These are phyloP conservation scores for Aspergillus baeticus DNA, from an alignment of 495 filamentous ascomycete species.

Conservation along the genomic window DNA sequence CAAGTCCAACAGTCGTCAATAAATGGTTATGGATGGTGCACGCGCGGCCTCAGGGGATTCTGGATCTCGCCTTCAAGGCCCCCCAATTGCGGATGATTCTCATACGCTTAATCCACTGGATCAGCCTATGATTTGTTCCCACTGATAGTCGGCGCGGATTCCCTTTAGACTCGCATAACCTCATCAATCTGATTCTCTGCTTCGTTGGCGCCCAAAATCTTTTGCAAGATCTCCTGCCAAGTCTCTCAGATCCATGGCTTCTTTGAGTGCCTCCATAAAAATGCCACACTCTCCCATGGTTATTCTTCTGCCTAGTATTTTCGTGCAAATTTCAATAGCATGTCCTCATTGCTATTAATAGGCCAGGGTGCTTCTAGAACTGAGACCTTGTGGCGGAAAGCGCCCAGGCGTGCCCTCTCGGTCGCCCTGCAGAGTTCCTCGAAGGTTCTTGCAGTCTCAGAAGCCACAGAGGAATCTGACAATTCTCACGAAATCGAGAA, in stretches of 20 bases:
- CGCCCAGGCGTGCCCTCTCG: background rate
- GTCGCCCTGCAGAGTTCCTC: too few species aligned
- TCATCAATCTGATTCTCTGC: background rate
- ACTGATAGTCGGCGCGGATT: constrained; percentile 11
- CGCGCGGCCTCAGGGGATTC: constrained; percentile 25
- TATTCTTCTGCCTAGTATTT: constrained; percentile 4
- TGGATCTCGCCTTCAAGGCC: constrained; percentile 20
- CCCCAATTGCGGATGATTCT: constrained; percentile 31
- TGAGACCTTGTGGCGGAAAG: background rate
- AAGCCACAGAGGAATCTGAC: too few species aligned
- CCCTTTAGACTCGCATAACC: background rate
- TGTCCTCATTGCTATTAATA: constrained; percentile 4
- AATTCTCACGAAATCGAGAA: too few species aligned
- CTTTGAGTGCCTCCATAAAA: background rate
- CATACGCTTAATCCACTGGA: constrained; percentile 12
- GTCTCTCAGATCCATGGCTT: background rate
- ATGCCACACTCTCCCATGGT: background rate
- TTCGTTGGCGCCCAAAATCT: background rate
- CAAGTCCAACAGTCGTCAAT: background rate
- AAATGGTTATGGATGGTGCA: constrained; percentile 13
- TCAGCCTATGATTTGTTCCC: constrained; percentile 23
- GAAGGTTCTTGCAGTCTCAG: too few species aligned
- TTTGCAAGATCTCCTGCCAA: constrained; percentile 6
- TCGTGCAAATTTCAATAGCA: background rate
- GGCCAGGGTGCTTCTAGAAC: background rate